Base-by-base conservation (phyloP, 768 basidiomycete species). In the Pleurotus sapidus region DNA sequence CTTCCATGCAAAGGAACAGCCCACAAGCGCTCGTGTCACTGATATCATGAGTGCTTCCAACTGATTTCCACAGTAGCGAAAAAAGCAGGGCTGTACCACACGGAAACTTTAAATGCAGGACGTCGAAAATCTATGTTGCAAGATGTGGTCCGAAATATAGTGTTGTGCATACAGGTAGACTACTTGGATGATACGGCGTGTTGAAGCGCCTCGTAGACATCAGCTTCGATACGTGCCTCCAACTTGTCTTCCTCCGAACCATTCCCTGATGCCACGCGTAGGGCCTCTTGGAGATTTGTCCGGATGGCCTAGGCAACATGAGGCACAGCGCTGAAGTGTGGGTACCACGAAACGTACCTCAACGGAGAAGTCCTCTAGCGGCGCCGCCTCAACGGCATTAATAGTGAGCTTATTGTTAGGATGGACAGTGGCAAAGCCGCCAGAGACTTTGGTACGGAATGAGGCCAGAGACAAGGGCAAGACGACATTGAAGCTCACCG, bases 371-470 rank as follows among this genome's bases (percentile, higher is more conserved):
- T 86, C 79, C 56, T 95, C 94, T 39, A 98, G 77, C 18, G 93
- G 87, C 57, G 95, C 95, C 59, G 91, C 97, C 79, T 99, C 97
- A 46, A 99, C 88, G 58, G 89, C 94, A 76, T 98, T 99, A 70
- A 99, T 90, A 40, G 97, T 98, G 59, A 98, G 78, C 63, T 84
- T 88, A 83, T 98, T 99, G 76, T 95, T 94, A 37, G 94, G 93
- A 74, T 99, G 97, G 40, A 99, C 92, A 58, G 91, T 98, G 54
- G 97, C 95, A 71, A 99, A 98, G 55, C 97, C 97, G 57, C 93
- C 89, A 55, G 95, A 97, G 34, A 92, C 97, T 99, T 23, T 46
- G 57, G 50, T 20, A 39, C 17, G 24, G 39, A 30, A 39, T 34
- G 61, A 55, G 27, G 59, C 48, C 42, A 14, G 27, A 51, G 14